Conservation (phyloP, 192 early-diverging fungal species). For the Radiomyces spectabilis region DNA sequence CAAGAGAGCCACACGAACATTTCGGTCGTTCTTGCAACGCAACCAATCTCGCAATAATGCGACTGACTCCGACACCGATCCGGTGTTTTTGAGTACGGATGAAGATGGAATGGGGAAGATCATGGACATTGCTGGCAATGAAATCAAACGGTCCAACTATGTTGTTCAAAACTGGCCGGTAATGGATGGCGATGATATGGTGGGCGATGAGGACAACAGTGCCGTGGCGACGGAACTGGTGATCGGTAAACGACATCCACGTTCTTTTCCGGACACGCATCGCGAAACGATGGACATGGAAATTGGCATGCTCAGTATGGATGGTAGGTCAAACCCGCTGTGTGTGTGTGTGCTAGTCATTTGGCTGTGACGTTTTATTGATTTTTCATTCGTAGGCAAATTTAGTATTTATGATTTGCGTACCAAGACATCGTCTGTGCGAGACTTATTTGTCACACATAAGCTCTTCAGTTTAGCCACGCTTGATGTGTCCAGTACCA, state of each 20-base stretch:
- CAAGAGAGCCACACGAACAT: constrained; percentile 1
- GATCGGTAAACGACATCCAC: constrained; percentile 30
- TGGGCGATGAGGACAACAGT: constrained; percentile 16
- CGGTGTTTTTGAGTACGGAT: neutral
- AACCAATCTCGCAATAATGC: constrained; percentile 2
- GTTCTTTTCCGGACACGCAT: constrained; percentile 10
- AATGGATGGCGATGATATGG: constrained; percentile 11
- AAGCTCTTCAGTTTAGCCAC: constrained; percentile 47
- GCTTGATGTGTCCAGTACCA: constrained; percentile 32
- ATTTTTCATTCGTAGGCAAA: constrained; percentile 20
- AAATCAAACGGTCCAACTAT: constrained; percentile 18
- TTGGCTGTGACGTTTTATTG: no score
- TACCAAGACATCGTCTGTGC: constrained; percentile 29
- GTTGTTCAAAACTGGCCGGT: constrained; percentile 23
- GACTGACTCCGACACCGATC: neutral
- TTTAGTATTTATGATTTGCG: constrained; percentile 43
- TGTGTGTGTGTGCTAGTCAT: no score
- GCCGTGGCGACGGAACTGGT: constrained; percentile 41
- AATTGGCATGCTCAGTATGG: constrained; percentile 48
- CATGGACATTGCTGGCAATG: neutral
- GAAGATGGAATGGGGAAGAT: neutral
- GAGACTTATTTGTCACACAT: constrained; percentile 46
- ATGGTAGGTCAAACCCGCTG: constrained; percentile 44
- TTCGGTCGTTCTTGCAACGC: constrained; percentile 6
- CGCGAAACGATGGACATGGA: constrained; percentile 1